Evolutionary conservation across 768 basidiomycete genomes (phyloP).

Genomic region (Boletus speciosus): DNA sequence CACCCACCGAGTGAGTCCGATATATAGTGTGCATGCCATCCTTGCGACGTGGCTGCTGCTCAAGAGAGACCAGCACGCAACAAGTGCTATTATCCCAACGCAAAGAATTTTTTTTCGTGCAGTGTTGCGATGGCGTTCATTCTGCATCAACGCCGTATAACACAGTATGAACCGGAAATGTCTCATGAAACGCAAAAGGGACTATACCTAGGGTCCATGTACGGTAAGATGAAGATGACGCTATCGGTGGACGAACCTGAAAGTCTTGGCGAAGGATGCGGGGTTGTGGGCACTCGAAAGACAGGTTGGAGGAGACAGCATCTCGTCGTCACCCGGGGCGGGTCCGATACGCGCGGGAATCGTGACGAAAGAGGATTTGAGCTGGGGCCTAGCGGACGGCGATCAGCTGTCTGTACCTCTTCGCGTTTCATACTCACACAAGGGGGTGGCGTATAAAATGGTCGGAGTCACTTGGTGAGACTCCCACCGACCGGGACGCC

Average conservation of each 20-base stretch:
- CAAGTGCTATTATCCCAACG: background rate
- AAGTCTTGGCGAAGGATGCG: background rate
- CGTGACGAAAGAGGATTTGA: background rate
- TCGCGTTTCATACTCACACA: constrained; percentile 17
- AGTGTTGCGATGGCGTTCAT: background rate
- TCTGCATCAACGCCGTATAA: constrained; percentile 20
- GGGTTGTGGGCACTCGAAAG: constrained; percentile 3
- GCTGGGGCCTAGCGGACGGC: constrained; percentile 17
- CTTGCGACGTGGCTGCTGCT: background rate
- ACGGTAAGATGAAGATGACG: background rate
- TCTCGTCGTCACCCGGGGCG: no score
- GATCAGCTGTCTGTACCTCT: constrained; percentile 25
- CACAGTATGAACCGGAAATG: constrained; percentile 18
- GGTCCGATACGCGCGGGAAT: constrained; percentile 14
- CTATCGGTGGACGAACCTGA: background rate
- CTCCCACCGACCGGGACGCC: constrained; percentile 4
- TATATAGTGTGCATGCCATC: background rate
- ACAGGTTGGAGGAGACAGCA: background rate
- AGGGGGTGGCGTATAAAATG: constrained; percentile 17
- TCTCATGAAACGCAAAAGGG: background rate
- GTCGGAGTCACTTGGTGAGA: background rate
- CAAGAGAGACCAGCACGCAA: background rate
- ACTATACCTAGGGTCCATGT: constrained; percentile 7
- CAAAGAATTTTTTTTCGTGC: background rate
- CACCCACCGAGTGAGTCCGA: background rate